Conservation (phyloP, 257 asterid species). For the Vinca minor region DNA sequence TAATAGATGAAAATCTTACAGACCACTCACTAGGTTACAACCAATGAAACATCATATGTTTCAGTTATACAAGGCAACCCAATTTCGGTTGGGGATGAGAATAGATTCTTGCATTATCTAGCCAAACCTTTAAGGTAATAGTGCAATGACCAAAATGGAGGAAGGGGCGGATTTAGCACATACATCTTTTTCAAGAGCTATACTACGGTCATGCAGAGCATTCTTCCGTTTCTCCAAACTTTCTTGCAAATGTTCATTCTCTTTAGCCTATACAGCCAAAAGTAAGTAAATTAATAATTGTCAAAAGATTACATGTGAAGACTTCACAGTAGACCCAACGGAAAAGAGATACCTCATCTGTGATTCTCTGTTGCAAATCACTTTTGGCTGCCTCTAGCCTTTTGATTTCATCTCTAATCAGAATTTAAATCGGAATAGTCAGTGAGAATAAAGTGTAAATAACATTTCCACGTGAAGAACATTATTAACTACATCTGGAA, state of each 20-base stretch:
- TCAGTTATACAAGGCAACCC: neutral
- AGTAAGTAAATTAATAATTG: conserved; percentile 16
- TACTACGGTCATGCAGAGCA: conserved; percentile 62
- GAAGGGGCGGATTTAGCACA: conserved; percentile 19
- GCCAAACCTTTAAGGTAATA: neutral
- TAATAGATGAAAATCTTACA: neutral
- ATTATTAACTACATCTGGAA: neutral
- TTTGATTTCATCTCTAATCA: conserved; percentile 55
- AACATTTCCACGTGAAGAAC: neutral
- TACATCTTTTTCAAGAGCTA: conserved; percentile 86
- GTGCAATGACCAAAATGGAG: neutral
- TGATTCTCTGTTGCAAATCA: conserved; percentile 49
- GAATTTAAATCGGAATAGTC: conserved; percentile 16
- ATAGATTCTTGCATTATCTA: neutral
- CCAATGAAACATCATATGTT: neutral
- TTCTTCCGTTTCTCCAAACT: conserved; percentile 55
- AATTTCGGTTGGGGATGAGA: neutral
- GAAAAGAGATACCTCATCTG: conserved; percentile 52
- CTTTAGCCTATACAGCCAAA: conserved; percentile 37
- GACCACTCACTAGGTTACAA: neutral
- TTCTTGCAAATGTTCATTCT: conserved; percentile 48
- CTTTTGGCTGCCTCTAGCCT: conserved; percentile 54
- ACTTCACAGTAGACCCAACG: conserved; percentile 10
- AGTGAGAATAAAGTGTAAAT: neutral
- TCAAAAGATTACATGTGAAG: conserved; percentile 6